Evolutionary conservation across 169 alveolate genomes (phyloP).

Genomic region (Plasmodium chabaudi): DNA sequence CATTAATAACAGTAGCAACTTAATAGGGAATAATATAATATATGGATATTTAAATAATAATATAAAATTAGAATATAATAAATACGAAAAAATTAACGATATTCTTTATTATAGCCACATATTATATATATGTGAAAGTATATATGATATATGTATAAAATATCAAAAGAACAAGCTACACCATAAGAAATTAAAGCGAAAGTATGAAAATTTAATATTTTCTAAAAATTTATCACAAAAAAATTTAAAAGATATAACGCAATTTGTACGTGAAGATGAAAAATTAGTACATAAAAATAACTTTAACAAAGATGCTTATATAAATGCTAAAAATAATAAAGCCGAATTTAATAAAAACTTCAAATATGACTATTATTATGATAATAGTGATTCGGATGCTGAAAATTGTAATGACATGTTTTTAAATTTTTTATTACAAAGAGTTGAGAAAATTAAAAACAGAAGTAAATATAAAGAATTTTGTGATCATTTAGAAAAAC

Average conservation of each 20-base stretch:
- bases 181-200: constrained; percentile 11
- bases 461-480: constrained; percentile 34
- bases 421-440: background rate
- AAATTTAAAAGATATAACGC: background rate
- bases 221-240: constrained; percentile 26
- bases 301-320: background rate
- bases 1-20: no score
- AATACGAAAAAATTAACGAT: constrained; percentile 24
- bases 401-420: constrained; percentile 3
- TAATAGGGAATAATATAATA: background rate
- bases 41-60: constrained; percentile 10
- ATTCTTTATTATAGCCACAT: constrained; percentile 39
- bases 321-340: background rate
- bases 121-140: constrained; percentile 42
- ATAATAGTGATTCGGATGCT: background rate
- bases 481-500: constrained; percentile 52
- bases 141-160: constrained; percentile 19
- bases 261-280: background rate
- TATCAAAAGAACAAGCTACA: constrained; percentile 17
- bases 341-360: no score
- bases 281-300: background rate
- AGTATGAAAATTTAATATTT: background rate
- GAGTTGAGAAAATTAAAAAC: constrained; percentile 4
- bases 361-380: background rate
- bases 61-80: constrained; percentile 29